These are phyloP conservation scores for Entelexis sorbosivorans DNA, from an alignment of 1,139 yeast species.

Conservation along the genomic window DNA sequence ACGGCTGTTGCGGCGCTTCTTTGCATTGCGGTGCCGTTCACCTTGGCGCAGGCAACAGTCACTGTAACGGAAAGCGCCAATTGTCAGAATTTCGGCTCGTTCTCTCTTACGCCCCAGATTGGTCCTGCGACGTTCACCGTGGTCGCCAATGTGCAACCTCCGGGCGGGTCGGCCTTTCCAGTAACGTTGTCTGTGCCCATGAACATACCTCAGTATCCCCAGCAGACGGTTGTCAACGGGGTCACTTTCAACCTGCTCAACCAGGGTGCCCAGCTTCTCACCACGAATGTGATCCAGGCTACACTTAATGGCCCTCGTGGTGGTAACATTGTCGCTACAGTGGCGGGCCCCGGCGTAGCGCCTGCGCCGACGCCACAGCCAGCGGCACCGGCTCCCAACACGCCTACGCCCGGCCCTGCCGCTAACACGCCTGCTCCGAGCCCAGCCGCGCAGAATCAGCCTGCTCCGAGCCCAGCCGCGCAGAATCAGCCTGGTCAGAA, in stretches of 20 bases:
- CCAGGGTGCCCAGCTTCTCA: not conserved
- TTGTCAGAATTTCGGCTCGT: not conserved
- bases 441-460: not conserved
- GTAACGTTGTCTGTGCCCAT: not conserved
- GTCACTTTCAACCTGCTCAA: not conserved
- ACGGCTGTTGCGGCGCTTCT: too few relatives aligned
- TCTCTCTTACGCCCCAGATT: not conserved
- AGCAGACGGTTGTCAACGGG: conserved; percentile 1
- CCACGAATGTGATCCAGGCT: not conserved
- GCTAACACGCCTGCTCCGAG: not conserved
- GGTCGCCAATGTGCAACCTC: not conserved
- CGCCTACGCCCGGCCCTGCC: not conserved
- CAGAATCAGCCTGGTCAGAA: too few relatives aligned
- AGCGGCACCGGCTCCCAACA: not conserved
- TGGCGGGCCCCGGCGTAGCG: not conserved
- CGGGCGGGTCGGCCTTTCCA: not conserved
- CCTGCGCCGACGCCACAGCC: not conserved
- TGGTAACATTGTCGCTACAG: not conserved
- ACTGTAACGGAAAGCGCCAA: not conserved
- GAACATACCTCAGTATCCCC: not conserved
- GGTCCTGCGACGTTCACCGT: not conserved
- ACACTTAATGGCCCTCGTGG: not conserved
- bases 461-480: too few relatives aligned
- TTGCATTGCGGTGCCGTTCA: not conserved
- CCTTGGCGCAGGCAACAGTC: not conserved